Evolutionary conservation across 2,329 filamentous ascomycete genomes (phyloP).

Genomic region (Colletotrichum sp.): DNA sequence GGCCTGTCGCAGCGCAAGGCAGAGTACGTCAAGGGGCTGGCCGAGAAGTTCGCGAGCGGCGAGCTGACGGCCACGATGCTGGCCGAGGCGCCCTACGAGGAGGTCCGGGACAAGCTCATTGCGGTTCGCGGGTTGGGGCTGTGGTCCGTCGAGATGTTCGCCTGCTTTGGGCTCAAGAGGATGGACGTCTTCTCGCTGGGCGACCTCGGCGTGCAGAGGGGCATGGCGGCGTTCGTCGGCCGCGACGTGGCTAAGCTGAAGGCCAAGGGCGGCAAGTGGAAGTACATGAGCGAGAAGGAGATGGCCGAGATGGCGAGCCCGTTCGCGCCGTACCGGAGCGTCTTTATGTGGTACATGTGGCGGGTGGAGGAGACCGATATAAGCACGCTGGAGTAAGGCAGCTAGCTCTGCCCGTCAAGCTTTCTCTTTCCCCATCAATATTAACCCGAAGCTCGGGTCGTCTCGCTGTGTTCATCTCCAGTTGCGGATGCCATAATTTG

Average conservation of each 20-base stretch:
- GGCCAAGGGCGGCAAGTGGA: slow-evolving; percentile 82
- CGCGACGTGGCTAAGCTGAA: slow-evolving; percentile 86
- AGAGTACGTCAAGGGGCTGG: slow-evolving; percentile 89
- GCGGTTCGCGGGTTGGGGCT: slow-evolving; percentile 85
- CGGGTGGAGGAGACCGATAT: slow-evolving; percentile 81
- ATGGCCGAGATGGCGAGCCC: slow-evolving; percentile 83
- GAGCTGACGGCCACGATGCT: slow-evolving; percentile 80
- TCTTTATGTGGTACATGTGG: slow-evolving; percentile 99
- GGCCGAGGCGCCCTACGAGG: slow-evolving; percentile 80
- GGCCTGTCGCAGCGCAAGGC: slow-evolving; percentile 94
- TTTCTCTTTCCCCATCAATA: not conserved
- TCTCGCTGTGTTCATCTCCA: not conserved
- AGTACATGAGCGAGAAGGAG: slow-evolving; percentile 94
- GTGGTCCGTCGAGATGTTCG: slow-evolving; percentile 99
- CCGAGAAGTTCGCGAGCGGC: slow-evolving; percentile 77
- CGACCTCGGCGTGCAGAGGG: slow-evolving; percentile 91
- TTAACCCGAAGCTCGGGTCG: not conserved
- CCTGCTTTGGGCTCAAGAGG: slow-evolving; percentile 91
- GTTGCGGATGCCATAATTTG: not conserved
- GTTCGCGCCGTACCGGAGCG: slow-evolving; percentile 85
- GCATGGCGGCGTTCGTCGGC: slow-evolving; percentile 88
- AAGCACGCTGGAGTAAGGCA: slow-evolving; percentile 55
- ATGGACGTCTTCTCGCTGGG: slow-evolving; percentile 94
- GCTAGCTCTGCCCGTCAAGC: slow-evolving; percentile 24
- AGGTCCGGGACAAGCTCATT: slow-evolving; percentile 80